These are phyloP conservation scores for Acacia crassicarpa DNA, from an alignment of 306 rosid genomes.

Conservation along the genomic window DNA sequence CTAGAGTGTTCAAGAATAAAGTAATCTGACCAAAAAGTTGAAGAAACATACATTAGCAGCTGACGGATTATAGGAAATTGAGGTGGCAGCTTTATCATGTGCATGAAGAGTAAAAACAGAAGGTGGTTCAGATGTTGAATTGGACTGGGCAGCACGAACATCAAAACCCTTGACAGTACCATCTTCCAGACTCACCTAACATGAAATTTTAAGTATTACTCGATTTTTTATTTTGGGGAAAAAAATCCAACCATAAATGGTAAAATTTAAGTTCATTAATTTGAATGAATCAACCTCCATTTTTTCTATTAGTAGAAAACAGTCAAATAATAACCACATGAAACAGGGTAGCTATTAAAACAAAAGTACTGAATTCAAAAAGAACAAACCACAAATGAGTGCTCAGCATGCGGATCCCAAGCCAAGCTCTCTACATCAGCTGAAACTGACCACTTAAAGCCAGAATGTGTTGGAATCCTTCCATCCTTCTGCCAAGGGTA, in stretches of 20 bases:
- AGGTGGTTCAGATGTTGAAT: conserved; percentile 49
- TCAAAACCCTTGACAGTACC: conserved; percentile 84
- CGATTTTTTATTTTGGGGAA: background rate
- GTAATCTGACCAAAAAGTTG: conserved; percentile 15
- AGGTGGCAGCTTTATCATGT: conserved; percentile 80
- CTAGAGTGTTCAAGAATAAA: conserved; percentile 23
- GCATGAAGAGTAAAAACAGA: conserved; percentile 90
- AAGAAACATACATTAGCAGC: conserved; percentile 69
- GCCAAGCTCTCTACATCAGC: conserved; percentile 93
- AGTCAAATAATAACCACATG: background rate
- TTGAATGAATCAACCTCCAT: background rate
- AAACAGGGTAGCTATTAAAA: background rate
- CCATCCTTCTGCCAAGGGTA: conserved; percentile 77
- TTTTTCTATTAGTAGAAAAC: background rate
- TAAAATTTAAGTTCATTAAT: background rate
- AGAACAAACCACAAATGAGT: conserved; percentile 78
- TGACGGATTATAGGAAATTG: conserved; percentile 67
- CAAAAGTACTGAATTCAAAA: conserved; percentile 10
- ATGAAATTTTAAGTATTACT: conserved; percentile 16
- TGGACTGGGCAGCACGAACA: conserved; percentile 65
- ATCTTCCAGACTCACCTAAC: conserved; percentile 91
- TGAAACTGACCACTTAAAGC: conserved; percentile 76
- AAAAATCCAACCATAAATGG: background rate
- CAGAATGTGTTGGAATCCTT: conserved; percentile 78
- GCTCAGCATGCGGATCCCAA: conserved; percentile 89